These are phyloP conservation scores for Pholiota microspora DNA, from an alignment of 768 basidiomycete genomes.

Conservation along the genomic window DNA sequence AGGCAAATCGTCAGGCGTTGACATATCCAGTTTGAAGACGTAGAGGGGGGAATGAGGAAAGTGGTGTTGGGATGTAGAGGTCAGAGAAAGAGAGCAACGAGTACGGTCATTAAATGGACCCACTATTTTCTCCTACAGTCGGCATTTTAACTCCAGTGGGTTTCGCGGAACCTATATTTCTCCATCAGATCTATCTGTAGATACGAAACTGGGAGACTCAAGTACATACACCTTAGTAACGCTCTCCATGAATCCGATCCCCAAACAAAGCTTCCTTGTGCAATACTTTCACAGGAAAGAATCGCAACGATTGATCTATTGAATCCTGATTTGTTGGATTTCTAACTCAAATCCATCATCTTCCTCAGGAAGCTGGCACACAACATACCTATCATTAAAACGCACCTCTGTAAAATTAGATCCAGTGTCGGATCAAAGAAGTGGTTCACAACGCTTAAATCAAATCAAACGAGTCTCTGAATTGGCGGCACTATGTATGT, in stretches of 20 bases:
- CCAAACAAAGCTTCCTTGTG: conserved; percentile 19
- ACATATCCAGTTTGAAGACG: conserved; percentile 35
- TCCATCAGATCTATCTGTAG: conserved; percentile 23
- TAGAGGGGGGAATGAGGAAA: conserved; percentile 23
- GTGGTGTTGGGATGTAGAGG: conserved; percentile 24
- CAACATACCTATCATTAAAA: conserved; percentile 1
- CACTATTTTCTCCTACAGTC: conserved; percentile 25
- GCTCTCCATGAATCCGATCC: conserved; percentile 27
- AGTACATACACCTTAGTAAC: conserved; percentile 21
- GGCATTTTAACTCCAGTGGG: conserved; percentile 31
- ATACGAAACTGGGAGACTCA: conserved; percentile 22
- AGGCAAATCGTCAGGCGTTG: conserved; percentile 71
- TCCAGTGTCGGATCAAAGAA: conserved; percentile 8
- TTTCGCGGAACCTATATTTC: conserved; percentile 16
- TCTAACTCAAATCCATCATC: background rate
- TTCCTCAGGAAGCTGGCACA: background rate
- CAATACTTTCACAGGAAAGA: conserved; percentile 11
- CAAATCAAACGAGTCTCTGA: background rate
- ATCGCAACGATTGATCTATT: conserved; percentile 13
- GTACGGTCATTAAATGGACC: conserved; percentile 34
- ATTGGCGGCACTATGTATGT: background rate
- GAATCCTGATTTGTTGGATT: conserved; percentile 23
- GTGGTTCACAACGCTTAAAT: background rate
- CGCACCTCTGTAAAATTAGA: conserved; percentile 3
- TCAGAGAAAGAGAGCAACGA: conserved; percentile 27